Base-by-base conservation (phyloP, 225 moss, liverwort and hornwort genomes). In the Marchantia paleacea region DNA sequence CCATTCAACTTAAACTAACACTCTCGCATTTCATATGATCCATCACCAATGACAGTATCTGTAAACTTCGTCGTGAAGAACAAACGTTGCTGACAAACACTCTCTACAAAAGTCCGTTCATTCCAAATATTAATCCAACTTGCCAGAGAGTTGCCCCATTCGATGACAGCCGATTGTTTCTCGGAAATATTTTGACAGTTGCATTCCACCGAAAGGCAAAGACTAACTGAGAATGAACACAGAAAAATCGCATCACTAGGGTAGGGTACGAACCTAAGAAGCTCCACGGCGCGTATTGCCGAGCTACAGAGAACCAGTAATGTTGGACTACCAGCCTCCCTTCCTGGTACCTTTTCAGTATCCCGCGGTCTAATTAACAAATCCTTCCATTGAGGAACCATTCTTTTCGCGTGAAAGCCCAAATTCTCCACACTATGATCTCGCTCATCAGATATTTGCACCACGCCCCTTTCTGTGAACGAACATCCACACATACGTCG, bases 301-400 rank as follows among this genome's bases (percentile, higher is more conserved):
- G 92, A 94, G 85, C 90, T 94, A 85, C 91, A 92, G 66, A 94
- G 88, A 79, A 94, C 91, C 82, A 94, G 81, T 52, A 92, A 85
- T 75, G 91, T 86, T 81, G 91, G 90, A 83, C 85, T 90, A 63
- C 92, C 94, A 70, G 57, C 53, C 57, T 81, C 81, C 77, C 81
- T 85, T 30, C 18, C 63, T 25, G 50, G 16, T 15, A 18, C 73
- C 60, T 53, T 5, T 73, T 89, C 91, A 48, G 80, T 72, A 65
- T 80, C 14, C 67, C 82, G 80, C 19, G 85, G 84, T 58, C 74
- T 85, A 85, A 89, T 89, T 49, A 94, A 91, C 9, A 76, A 83
- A 57, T 94, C 90, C 82, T 91, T 91, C 94, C 94, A 94, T 11
- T 79, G 68, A 26, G 92, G 88, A 52, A 92, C 79, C 52, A 83